Evolutionary conservation across 108 stramenopile genomes (phyloP), one percentile per base, ranked within the genome.

Genomic region (Fragilaria radians): DNA sequence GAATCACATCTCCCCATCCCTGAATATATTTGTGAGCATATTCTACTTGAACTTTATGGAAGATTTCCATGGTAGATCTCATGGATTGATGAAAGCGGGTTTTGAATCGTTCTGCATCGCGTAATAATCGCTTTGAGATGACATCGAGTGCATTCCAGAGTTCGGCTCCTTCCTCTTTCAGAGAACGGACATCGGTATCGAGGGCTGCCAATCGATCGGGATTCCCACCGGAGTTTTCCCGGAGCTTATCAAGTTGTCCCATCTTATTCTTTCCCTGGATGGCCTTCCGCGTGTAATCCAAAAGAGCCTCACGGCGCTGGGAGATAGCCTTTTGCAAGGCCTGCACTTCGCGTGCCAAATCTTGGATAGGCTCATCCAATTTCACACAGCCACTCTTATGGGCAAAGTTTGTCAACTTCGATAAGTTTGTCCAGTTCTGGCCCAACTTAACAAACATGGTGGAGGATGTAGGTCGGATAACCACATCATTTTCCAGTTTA

Each of bases 21-120:
- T 59, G 63, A 22, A 28, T 14, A 22, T 73, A 61, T 14, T 45
- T 36, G 30, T 62, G 33, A 27, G 66, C 25, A 27, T 53, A 67
- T 22, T 60, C 22, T 19, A 62, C 57, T 30, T 73, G 66, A 36
- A 54, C 46, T 25, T 55, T 62, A 52, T 73, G 72, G 60, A 52
- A 67, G 23, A 14, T 31, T 19, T 73, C 54, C 49, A 73, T 27
- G 18, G 66, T 46, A 33, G 55, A 31, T 9, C 57, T 53, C 72
- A 73, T 73, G 19, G 65, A 45, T 48, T 67, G 57, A 52, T 73
- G 72, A 46, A 54, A 73, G 32, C 67, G 61, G 22, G 63, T 53
- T 4, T 65, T 65, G 47, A 73, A 73, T 27, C 72, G 61, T 5
- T 67, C 66, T 21, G 60, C 53, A 19, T 73, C 72, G 22, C 62